Evolutionary conservation across 2,329 filamentous ascomycete genomes (phyloP).

Genomic region (Penicillium sp.): DNA sequence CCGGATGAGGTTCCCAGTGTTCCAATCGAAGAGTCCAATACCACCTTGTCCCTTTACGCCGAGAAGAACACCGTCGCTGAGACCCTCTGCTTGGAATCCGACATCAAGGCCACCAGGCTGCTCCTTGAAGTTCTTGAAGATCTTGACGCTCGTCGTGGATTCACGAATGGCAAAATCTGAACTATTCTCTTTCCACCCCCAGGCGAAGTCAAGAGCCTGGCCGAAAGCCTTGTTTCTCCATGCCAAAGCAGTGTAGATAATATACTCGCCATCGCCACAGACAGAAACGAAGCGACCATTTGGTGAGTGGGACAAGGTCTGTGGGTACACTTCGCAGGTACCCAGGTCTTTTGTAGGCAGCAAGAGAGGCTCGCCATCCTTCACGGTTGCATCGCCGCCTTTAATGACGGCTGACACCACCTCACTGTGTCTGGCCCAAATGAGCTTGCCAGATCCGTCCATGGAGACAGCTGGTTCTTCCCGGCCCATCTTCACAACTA

Average conservation of each 20-base stretch:
- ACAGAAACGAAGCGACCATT: conserved; percentile 88
- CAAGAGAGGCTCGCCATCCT: conserved; percentile 83
- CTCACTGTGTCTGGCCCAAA: conserved; percentile 94
- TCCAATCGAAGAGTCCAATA: conserved; percentile 96
- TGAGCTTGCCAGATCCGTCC: conserved; percentile 92
- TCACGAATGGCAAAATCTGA: conserved; percentile 98
- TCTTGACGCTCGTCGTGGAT: conserved; percentile 88
- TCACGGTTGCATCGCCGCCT: conserved; percentile 75
- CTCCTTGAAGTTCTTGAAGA: conserved; percentile 97
- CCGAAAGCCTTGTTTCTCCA: conserved; percentile 98
- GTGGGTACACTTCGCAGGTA: conserved; percentile 93
- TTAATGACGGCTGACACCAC: conserved; percentile 95
- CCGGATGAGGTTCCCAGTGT: conserved; percentile 80
- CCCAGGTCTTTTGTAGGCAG: conserved; percentile 92
- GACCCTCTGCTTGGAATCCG: conserved; percentile 88
- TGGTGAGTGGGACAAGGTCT: conserved; percentile 90
- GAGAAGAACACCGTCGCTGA: conserved; percentile 83
- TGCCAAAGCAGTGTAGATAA: conserved; percentile 94
- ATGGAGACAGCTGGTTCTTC: conserved; percentile 98
- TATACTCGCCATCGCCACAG: conserved; percentile 96
- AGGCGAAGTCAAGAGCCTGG: conserved; percentile 91
- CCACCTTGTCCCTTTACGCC: conserved; percentile 94
- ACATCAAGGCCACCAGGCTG: conserved; percentile 85
- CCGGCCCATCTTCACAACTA: conserved; percentile 95
- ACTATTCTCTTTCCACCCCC: conserved; percentile 95